Percentiles rank a stretch among this genome's conserved stretches.
Conservation (phyloP, 164 flowering plant species). For the Vitis cinerea region DNA sequence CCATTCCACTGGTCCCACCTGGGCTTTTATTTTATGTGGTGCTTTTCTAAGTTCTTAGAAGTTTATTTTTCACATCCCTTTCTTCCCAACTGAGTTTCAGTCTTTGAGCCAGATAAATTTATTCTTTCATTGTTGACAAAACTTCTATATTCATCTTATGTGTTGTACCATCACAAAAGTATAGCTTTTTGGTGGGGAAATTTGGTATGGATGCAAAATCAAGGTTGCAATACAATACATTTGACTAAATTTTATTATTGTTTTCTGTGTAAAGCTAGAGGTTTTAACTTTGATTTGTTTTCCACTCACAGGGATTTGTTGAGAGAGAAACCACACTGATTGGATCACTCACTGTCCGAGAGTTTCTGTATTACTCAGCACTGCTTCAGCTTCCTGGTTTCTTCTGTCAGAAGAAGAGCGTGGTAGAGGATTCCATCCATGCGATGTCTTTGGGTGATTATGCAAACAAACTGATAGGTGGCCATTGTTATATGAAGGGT, state of each 20-base stretch:
- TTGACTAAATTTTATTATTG: background rate
- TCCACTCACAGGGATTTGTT: conserved; percentile 71
- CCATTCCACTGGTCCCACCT: background rate
- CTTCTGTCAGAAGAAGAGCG: conserved; percentile 72
- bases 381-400: conserved; percentile 94
- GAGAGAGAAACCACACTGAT: conserved; percentile 79
- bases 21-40: background rate
- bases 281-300: conserved; percentile 5
- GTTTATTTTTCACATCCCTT: too few relatives aligned
- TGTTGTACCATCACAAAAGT: background rate
- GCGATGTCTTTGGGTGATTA: conserved; percentile 93
- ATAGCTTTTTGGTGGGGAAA: background rate
- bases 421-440: conserved; percentile 91
- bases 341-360: conserved; percentile 93
- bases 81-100: too few relatives aligned
- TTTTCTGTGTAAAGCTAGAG: background rate
- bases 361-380: conserved; percentile 88
- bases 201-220: background rate
- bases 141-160: background rate
- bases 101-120: too few relatives aligned
- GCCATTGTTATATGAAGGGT: conserved; percentile 91
- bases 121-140: too few relatives aligned
- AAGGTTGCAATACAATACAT: background rate
- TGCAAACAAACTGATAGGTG: conserved; percentile 92
- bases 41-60: too few relatives aligned